phyloP scores from a whole-genome alignment of 306 rosid species.

The Adenanthera pavonina region DNA sequence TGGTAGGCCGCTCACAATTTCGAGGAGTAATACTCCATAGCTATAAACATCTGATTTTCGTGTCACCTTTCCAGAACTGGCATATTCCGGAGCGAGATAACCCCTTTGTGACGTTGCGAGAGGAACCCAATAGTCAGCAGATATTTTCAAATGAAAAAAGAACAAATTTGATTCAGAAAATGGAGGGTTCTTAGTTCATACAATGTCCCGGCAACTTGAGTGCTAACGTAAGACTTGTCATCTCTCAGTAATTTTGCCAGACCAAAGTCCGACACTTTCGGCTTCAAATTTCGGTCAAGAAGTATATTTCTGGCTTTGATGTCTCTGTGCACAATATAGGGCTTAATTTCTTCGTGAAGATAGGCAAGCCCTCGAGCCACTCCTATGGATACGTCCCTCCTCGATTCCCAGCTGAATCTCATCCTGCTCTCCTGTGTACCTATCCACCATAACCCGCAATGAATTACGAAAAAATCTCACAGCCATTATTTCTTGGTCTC shows the following conservation, averaged over 20 bases:
- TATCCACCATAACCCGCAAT: conserved; percentile 42
- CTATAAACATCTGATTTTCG: conserved; percentile 92
- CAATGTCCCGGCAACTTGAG: conserved; percentile 97
- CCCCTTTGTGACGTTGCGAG: conserved; percentile 54
- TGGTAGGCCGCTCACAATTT: conserved; percentile 71
- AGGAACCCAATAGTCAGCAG: conserved; percentile 34
- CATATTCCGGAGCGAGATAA: conserved; percentile 95
- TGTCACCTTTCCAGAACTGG: conserved; percentile 78
- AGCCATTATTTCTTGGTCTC: not conserved
- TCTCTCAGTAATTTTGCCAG: conserved; percentile 73
- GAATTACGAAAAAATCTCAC: not conserved
- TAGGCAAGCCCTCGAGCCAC: conserved; percentile 77
- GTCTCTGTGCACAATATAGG: conserved; percentile 87
- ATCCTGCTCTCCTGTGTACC: conserved; percentile 66
- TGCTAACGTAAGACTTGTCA: conserved; percentile 72
- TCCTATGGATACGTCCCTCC: conserved; percentile 66
- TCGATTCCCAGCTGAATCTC: conserved; percentile 69
- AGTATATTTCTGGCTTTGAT: conserved; percentile 88
- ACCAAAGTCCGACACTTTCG: conserved; percentile 88
- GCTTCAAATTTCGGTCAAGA: conserved; percentile 63
- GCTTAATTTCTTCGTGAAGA: conserved; percentile 77
- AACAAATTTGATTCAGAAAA: conserved; percentile 1
- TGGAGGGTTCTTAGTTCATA: conserved; percentile 39
- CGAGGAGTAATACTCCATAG: conserved; percentile 79
- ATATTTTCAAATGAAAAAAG: not conserved